Conservation (phyloP, 768 basidiomycete genomes). For the Calocybe gangraenosa region DNA sequence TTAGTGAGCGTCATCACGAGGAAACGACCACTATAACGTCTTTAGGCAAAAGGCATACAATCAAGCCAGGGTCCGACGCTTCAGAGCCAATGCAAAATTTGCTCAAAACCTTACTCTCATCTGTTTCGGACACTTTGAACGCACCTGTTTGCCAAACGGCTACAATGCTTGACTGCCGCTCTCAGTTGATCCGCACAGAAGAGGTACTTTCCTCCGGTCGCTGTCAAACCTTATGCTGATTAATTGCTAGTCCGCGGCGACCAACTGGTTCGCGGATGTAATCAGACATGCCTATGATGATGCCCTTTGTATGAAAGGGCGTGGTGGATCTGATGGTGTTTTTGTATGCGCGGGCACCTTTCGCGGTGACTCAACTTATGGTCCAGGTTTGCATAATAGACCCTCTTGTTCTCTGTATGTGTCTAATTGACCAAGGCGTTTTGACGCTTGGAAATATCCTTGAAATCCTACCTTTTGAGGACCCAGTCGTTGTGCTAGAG, state of each 20-base stretch:
- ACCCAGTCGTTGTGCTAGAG: slow-evolving; percentile 78
- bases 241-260: slow-evolving; percentile 51
- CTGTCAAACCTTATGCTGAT: background rate
- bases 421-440: slow-evolving; percentile 40
- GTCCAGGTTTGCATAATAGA: slow-evolving; percentile 51
- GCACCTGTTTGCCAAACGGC: slow-evolving; percentile 73
- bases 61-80: slow-evolving; percentile 54
- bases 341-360: slow-evolving; percentile 81
- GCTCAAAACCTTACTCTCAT: slow-evolving; percentile 58
- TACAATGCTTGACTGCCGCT: slow-evolving; percentile 67
- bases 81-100: slow-evolving; percentile 53
- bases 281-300: slow-evolving; percentile 81
- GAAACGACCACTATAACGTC: background rate
- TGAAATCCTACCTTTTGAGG: slow-evolving; percentile 87
- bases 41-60: slow-evolving; percentile 62
- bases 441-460: slow-evolving; percentile 84
- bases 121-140: slow-evolving; percentile 65
- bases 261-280: slow-evolving; percentile 86
- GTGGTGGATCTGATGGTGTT: slow-evolving; percentile 72
- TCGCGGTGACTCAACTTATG: slow-evolving; percentile 82
- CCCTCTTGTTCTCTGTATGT: background rate
- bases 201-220: slow-evolving; percentile 48
- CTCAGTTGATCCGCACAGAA: slow-evolving; percentile 64
- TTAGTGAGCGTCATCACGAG: slow-evolving; percentile 19
- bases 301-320: slow-evolving; percentile 50